Evolutionary conservation across 2,329 filamentous ascomycete species (phyloP).

Genomic region (Alternaria longipes): DNA sequence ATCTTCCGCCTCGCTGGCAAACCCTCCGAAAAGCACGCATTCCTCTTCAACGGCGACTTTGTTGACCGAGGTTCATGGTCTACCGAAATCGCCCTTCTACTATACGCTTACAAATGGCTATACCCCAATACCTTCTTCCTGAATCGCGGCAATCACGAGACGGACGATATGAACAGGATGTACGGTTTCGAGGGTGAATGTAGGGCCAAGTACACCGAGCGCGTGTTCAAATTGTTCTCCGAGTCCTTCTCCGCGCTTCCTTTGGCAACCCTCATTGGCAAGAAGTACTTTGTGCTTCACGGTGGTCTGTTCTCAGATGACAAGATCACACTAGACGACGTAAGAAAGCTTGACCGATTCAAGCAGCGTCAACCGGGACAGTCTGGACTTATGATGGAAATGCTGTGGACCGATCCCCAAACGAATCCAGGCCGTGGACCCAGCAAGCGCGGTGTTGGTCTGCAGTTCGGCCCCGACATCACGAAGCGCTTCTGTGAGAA

Average conservation of each 20-base stretch:
- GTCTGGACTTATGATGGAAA: constrained; percentile 98
- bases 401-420: constrained; percentile 99
- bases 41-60: constrained; percentile 98
- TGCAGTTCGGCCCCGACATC: constrained; percentile 96
- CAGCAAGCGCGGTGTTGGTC: constrained; percentile 94
- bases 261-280: constrained; percentile 88
- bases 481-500: constrained; percentile 97
- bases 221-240: constrained; percentile 95
- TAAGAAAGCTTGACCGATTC: constrained; percentile 90
- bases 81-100: constrained; percentile 89
- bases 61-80: constrained; percentile 98
- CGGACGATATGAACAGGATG: constrained; percentile 98
- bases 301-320: constrained; percentile 97
- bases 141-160: constrained; percentile 98
- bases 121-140: constrained; percentile 88
- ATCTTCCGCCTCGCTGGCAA: constrained; percentile 91
- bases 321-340: constrained; percentile 89
- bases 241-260: constrained; percentile 96
- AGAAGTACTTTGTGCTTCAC: constrained; percentile 91
- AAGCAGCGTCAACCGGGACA: constrained; percentile 93
- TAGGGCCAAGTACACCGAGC: constrained; percentile 97
- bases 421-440: constrained; percentile 84
- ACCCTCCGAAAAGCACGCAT: constrained; percentile 86
- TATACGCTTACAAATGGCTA: constrained; percentile 98
- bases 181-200: constrained; percentile 99